Evolutionary conservation across 768 basidiomycete genomes (phyloP), one percentile per base, ranked within the genome.

Genomic region (Suillus bovinus): DNA sequence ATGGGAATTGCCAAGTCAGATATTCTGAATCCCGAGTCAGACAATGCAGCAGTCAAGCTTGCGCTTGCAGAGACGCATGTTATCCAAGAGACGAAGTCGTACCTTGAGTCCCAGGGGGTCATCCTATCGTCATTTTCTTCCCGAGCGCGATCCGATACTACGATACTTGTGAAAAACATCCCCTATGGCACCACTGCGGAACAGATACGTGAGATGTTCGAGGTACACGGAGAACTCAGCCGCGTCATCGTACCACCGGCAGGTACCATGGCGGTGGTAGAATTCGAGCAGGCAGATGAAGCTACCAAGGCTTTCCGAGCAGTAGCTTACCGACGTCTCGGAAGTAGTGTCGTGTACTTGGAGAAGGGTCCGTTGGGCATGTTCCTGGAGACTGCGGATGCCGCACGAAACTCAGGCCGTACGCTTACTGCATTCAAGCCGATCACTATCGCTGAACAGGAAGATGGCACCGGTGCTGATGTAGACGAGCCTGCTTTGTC

Each of bases 51-150:
- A 2, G 94, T 98, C 61, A 97, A 96, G 73, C 87, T 99, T 42
- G 96, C 97, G 0, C 80, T 99, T 42, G 96, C 97, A 0, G 97
- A 99, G 75, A 97, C 97, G 20, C 93, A 95, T 67, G 87, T 99
- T 74, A 95, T 99, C 61, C 86, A 91, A 63, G 96, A 99, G 74
- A 99, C 96, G 1, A 97, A 96, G 71, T 76, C 87, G 0, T 97
- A 93, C 74, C 85, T 98, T 20, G 93, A 95, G 70, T 81, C 84
- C 3, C 86, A 91, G 61, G 90, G 90, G 17, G 86, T 91, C 61
- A 71, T 86, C 22, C 74, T 91, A 1, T 80, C 84, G 3, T 79
- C 86, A 0, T 88, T 91, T 66, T 79, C 81, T 4, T 75, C 81
- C 1, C 58, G 76, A 14, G 77, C 77, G 4, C 81, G 85, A 16